These are phyloP conservation scores for Ceriops tagal DNA, from an alignment of 345 rosid genomes.

Conservation along the genomic window DNA sequence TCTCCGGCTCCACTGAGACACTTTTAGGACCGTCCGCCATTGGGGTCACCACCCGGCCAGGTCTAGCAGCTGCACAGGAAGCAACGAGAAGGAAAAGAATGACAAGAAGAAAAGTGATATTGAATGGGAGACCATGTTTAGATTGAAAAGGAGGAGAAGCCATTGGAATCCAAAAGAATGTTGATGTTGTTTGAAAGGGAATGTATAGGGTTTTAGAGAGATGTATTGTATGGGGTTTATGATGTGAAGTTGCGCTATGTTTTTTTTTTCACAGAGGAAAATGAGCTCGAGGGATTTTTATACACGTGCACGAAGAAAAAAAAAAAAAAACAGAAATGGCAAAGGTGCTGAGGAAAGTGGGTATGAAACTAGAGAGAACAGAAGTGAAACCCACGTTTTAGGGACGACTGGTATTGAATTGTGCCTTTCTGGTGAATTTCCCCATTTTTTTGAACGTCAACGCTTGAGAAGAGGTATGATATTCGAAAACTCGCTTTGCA, in stretches of 20 bases:
- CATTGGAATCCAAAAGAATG: constrained; percentile 11
- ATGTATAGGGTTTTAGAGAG: constrained; percentile 26
- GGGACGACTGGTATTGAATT: background rate
- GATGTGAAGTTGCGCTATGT: too few relatives aligned
- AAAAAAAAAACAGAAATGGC: too few relatives aligned
- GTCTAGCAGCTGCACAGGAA: constrained; percentile 35
- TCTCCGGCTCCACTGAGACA: constrained; percentile 11
- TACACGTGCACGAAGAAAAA: background rate
- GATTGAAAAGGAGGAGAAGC: constrained; percentile 16
- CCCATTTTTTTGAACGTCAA: constrained; percentile 27
- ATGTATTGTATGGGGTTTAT: too few relatives aligned
- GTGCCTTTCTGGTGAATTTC: constrained; percentile 11
- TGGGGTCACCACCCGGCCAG: constrained; percentile 15
- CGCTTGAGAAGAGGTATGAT: background rate
- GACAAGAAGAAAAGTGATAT: constrained; percentile 15
- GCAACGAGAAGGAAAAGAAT: constrained; percentile 30
- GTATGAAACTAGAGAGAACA: background rate
- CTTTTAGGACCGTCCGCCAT: constrained; percentile 4
- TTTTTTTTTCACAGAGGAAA: background rate
- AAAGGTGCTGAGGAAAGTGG: background rate
- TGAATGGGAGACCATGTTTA: constrained; percentile 11
- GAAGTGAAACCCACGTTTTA: constrained; percentile 43
- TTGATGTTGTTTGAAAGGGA: background rate
- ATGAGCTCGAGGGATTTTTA: background rate
- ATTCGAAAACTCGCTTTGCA: too few relatives aligned